Conservation (phyloP, 2,329 filamentous ascomycete species). For the Rhynchosporium agropyri region DNA sequence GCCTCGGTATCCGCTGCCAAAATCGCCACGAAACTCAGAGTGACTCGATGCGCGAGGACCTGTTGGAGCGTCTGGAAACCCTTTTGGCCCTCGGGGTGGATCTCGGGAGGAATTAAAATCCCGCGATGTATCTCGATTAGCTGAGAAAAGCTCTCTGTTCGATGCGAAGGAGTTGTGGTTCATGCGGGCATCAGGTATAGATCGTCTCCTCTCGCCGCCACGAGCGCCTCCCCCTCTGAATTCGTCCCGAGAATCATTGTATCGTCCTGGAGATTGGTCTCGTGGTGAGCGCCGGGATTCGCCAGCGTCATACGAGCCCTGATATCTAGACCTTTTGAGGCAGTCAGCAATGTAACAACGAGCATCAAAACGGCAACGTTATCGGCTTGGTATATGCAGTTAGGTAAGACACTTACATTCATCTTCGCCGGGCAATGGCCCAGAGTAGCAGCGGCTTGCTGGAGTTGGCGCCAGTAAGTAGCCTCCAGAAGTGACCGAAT, state of each 20-base stretch:
- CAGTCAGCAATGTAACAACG: conserved; percentile 22
- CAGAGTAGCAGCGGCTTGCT: conserved; percentile 14
- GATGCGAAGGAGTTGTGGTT: conserved; percentile 60
- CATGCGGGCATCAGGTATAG: conserved; percentile 35
- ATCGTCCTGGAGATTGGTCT: conserved; percentile 44
- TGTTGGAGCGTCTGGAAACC: conserved; percentile 64
- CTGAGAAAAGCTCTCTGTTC: conserved; percentile 58
- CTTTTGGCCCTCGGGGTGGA: conserved; percentile 80
- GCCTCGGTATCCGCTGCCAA: conserved; percentile 55
- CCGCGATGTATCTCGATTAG: conserved; percentile 37
- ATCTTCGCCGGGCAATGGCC: conserved; percentile 23
- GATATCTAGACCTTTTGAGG: conserved; percentile 40
- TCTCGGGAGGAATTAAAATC: conserved; percentile 58
- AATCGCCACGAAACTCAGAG: conserved; percentile 61
- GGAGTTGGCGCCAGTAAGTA: not conserved
- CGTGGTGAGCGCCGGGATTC: conserved; percentile 47
- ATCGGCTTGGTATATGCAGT: too few relatives aligned
- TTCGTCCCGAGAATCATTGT: conserved; percentile 40
- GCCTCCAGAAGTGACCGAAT: not conserved
- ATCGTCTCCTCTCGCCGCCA: conserved; percentile 39
- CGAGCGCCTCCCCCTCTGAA: conserved; percentile 38
- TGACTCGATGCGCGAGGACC: conserved; percentile 70
- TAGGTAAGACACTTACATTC: conserved; percentile 20
- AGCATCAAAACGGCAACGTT: not conserved
- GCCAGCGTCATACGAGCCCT: conserved; percentile 43